A percentile compares a stretch with the other conserved stretches of the same genome.
phyloP scores from a whole-genome alignment of 176 grass and related monocot genomes.

The Carex myosuroides region DNA sequence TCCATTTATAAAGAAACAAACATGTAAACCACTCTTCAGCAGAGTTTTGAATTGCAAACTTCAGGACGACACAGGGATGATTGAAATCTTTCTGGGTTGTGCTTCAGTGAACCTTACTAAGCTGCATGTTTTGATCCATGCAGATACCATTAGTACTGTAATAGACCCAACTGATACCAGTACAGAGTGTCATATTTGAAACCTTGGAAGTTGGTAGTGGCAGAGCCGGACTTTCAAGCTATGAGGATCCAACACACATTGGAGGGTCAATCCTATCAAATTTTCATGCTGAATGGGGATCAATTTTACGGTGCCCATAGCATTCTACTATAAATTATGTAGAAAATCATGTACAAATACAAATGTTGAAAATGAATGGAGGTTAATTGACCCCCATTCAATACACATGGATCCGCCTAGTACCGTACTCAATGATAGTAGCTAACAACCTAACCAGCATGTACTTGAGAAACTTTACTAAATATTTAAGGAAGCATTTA shows the following conservation, averaged over 20 bases:
- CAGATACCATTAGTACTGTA: background rate
- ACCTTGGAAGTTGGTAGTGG: background rate
- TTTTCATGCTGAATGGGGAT: no score
- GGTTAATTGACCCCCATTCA: no score
- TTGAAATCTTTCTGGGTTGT: background rate
- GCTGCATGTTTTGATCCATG: background rate
- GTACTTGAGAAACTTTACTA: background rate
- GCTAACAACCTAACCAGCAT: background rate
- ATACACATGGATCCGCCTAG: no score
- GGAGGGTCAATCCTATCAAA: no score
- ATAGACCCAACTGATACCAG: background rate
- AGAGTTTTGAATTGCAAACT: background rate
- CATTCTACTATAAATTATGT: no score
- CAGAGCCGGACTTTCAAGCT: no score
- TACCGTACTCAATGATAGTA: background rate
- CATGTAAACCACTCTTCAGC: background rate
- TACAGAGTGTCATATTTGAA: background rate
- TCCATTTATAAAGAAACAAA: constrained; percentile 6
- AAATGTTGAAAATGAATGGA: no score
- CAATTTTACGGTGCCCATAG: no score
- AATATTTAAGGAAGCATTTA: background rate
- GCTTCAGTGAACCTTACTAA: background rate
- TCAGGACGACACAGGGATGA: background rate
- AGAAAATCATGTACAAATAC: no score
- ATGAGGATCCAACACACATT: no score